Conservation (phyloP, 352 stramenopile genomes). For the Phytophthora aleatoria region DNA sequence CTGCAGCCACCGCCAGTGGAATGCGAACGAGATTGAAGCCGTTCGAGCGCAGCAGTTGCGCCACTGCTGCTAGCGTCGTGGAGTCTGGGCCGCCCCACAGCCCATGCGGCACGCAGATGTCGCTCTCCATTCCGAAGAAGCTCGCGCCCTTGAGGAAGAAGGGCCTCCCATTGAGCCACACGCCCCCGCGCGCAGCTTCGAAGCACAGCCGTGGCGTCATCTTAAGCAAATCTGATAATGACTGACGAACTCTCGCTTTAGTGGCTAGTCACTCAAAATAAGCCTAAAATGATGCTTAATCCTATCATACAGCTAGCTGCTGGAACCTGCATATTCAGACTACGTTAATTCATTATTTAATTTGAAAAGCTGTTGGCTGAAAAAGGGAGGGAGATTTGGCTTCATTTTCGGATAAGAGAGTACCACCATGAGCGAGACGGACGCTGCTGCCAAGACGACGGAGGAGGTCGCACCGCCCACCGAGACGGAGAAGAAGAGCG, state of each 20-base stretch:
- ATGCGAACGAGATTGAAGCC: constrained; percentile 62
- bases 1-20: constrained; percentile 51
- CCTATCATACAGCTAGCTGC: not conserved
- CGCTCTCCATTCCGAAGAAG: constrained; percentile 70
- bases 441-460: constrained; percentile 18
- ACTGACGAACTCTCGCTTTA: not conserved
- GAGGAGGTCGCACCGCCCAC: constrained; percentile 17
- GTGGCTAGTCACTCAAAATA: not conserved
- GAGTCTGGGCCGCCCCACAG: constrained; percentile 62
- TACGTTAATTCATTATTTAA: constrained; percentile 11
- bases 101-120: constrained; percentile 63
- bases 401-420: constrained; percentile 14
- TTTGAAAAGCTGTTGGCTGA: constrained; percentile 22
- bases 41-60: constrained; percentile 39
- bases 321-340: not conserved
- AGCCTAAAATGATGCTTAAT: not conserved
- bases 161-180: constrained; percentile 38
- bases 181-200: constrained; percentile 31
- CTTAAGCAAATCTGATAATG: constrained; percentile 23
- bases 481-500: constrained; percentile 13
- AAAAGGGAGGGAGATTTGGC: constrained; percentile 15
- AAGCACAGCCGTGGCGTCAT: constrained; percentile 30
- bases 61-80: constrained; percentile 48
- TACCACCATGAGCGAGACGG: constrained; percentile 34
- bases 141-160: constrained; percentile 65